Base-by-base conservation (phyloP, 345 rosid species). In the Populus euphratica region DNA sequence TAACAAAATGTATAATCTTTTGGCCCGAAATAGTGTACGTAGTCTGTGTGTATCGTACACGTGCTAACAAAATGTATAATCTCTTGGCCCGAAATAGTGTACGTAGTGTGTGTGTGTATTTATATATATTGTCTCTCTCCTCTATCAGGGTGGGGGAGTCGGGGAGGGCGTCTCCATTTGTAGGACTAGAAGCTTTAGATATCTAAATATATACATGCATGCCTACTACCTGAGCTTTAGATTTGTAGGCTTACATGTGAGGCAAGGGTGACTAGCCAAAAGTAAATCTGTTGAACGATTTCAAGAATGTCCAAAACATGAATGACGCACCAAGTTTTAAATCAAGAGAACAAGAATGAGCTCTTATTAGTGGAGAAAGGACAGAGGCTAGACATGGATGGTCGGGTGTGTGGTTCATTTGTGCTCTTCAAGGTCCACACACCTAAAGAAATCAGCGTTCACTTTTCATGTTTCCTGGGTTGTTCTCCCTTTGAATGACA, bases 311-410 rank as follows among this genome's bases (percentile, higher is more conserved):
- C 69, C 65, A 54, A 77, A 82, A 80, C 77, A 79, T 52, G 71
- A 47, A 41, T 61, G 86, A 47, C 87, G 77, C 78, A 13, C 70
- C 49, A 39, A 77, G 86, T 79, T 83, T 27, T 50, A 80, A 73
- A 87, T 87, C 84, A 79, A 72, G 82, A 83, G 82, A 81, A 79
- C 84, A 87, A 67, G 74, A 74, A 83, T 12, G 76, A 27, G 39
- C 44, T 11, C 36, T 66, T 23, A 68, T 54, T 54, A 69, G 36
- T 23, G 49, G 61, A 73, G 14, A 66, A 44, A 76, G 56, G 65
- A 43, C 75, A 68, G 21, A 31, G 71, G 74, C 56, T 66, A 10
- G 83, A 82, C 86, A 81, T 80, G 68, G 29, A 78, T 79, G 81
- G 82, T 77, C 87, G 77, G 77, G 23, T 39, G 43, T 77, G 75